phyloP scores from a whole-genome alignment of 2,329 filamentous ascomycete species.

The Pseudonectria buxi region DNA sequence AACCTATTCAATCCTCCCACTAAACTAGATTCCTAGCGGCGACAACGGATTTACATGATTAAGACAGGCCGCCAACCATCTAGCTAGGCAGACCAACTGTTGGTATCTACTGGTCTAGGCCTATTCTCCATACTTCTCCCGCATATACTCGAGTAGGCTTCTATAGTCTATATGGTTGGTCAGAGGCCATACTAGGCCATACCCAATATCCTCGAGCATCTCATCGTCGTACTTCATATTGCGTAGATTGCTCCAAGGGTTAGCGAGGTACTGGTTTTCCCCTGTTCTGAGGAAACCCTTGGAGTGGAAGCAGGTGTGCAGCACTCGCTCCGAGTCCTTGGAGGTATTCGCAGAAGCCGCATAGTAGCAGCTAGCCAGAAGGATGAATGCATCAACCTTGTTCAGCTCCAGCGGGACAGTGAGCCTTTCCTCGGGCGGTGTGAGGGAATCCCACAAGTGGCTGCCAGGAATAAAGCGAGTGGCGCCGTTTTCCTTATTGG shows the following conservation, averaged over 20 bases:
- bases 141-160: no score
- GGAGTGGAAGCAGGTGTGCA: constrained; percentile 1
- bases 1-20: no score
- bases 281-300: constrained; percentile 1
- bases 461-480: constrained; percentile 4
- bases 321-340: constrained; percentile 1
- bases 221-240: background rate
- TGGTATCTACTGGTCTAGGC: no score
- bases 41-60: no score
- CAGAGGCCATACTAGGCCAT: background rate
- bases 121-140: no score
- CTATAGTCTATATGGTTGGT: no score
- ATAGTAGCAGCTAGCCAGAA: constrained; percentile 2
- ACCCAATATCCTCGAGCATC: constrained; percentile 1
- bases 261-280: background rate
- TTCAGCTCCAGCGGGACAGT: constrained; percentile 1
- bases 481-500: constrained; percentile 3
- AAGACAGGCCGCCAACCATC: no score
- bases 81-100: no score
- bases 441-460: constrained; percentile 1
- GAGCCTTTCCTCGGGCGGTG: background rate
- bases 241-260: background rate
- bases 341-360: constrained; percentile 2
- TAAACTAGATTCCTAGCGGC: no score
- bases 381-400: constrained; percentile 2